A percentile compares a stretch with the other conserved stretches of the same genome.
phyloP scores from a whole-genome alignment of 257 asterid species.

The Schizonepeta tenuifolia region DNA sequence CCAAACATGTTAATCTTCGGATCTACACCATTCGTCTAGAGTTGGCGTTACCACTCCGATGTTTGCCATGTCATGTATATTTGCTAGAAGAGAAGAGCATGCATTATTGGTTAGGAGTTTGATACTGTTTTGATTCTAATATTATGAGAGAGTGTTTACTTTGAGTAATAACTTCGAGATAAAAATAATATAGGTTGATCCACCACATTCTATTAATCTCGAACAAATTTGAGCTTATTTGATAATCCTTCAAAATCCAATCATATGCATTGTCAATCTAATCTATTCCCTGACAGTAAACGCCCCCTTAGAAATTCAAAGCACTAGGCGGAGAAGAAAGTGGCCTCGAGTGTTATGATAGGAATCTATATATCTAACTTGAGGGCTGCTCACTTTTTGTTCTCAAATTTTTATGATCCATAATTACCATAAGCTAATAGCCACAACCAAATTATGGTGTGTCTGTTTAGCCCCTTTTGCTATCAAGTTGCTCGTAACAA shows the following conservation, averaged over 20 bases:
- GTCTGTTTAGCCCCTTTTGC: neutral
- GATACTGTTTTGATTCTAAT: neutral
- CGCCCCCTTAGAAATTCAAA: neutral
- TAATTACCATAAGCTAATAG: neutral
- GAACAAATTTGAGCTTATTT: neutral
- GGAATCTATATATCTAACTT: too few species aligned
- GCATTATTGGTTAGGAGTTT: neutral
- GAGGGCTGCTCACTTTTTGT: too few species aligned
- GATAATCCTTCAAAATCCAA: neutral
- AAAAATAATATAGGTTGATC: neutral
- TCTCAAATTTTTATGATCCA: neutral
- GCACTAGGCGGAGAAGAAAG: neutral
- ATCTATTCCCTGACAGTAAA: too few species aligned
- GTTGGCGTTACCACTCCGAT: slow-evolving; percentile 69
- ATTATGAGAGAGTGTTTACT: neutral
- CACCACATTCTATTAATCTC: neutral
- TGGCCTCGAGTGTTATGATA: too few species aligned
- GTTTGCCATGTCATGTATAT: slow-evolving; percentile 67
- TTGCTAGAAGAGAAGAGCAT: slow-evolving; percentile 50
- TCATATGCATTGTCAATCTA: neutral
- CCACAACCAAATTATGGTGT: neutral
- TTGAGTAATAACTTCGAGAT: neutral
- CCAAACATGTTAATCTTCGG: slow-evolving; percentile 15
- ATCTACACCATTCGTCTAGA: slow-evolving; percentile 67
- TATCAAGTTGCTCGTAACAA: neutral